Base-by-base conservation (phyloP, 495 filamentous ascomycete genomes). In the Friedmanniomyces simplex region DNA sequence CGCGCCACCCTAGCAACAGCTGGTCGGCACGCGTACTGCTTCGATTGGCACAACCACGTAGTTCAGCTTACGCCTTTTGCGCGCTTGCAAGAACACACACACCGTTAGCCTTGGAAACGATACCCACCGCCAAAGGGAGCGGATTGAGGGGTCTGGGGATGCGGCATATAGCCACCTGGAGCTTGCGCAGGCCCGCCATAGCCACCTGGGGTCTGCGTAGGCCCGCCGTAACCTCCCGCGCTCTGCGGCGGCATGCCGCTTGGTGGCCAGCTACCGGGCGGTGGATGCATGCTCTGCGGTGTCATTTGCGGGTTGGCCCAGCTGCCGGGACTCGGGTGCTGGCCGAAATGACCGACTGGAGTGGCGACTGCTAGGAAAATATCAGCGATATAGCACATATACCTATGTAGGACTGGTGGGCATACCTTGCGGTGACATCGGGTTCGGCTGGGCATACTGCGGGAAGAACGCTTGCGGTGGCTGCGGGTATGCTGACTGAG, bases 401-500 rank as follows among this genome's bases (percentile, higher is more conserved):
- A 64, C 54, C 2, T 58, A 46, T 54, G 49, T 11, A 55, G 58
- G 46, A 54, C 52, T 53, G 22, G 54, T 42, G 39, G 61, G 77
- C 79, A 57, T 72, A 77, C 81, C 78, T 74, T 81, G 80, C 70
- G 82, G 83, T 67, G 82, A 84, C 83, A 88, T 89, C 28, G 84
- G 82, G 58, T 83, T 82, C n/a, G 58, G 64, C 56, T 81, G 79
- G 42, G 79, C 79, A 66, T 96, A 98, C 71, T 97, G 94, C 61
- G 93, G 94, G 72, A 96, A 98, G 76, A 87, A 96, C 21, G 87
- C 82, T 37, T 79, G 82, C 10, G 88, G 88, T 0, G 84, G 87
- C 65, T 83, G 81, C 58, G 85, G 84, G 77, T 71, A 74, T 18
- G 68, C 72, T 2, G 39, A 50, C 47, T 47, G 51, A 7, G 61